A percentile compares a stretch with the other conserved stretches of the same genome.
Conservation (phyloP, 2,329 filamentous ascomycete species). For the Apiospora sp. region DNA sequence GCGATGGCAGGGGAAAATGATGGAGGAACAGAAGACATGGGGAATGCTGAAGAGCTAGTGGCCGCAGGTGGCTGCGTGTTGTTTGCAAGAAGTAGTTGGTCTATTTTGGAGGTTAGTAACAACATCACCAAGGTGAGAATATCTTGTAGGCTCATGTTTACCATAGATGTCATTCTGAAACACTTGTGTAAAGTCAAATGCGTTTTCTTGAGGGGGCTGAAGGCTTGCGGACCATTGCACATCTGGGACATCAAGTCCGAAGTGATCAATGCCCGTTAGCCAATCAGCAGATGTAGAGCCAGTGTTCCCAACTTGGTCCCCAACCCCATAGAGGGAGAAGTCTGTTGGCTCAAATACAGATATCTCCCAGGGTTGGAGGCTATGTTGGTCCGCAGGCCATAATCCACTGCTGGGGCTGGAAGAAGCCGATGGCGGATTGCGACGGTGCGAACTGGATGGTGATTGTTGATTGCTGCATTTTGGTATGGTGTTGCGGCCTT, state of each 20-base stretch:
- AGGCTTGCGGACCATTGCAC: slow-evolving; percentile 22
- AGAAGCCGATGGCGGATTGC: slow-evolving; percentile 34
- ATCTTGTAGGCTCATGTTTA: not conserved
- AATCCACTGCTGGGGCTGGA: slow-evolving; percentile 33
- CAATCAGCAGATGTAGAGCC: slow-evolving; percentile 25
- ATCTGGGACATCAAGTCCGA: slow-evolving; percentile 37
- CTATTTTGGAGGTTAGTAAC: slow-evolving; percentile 26
- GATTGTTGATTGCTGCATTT: slow-evolving; percentile 34
- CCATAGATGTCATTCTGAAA: slow-evolving; percentile 29
- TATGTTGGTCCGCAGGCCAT: slow-evolving; percentile 35
- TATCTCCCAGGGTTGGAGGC: slow-evolving; percentile 30
- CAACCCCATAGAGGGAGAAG: slow-evolving; percentile 28
- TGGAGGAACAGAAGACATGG: slow-evolving; percentile 20
- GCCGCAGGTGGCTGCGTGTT: slow-evolving; percentile 16
- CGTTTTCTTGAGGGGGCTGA: slow-evolving; percentile 22
- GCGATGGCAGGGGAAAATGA: not conserved
- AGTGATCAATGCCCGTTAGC: slow-evolving; percentile 38
- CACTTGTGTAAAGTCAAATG: slow-evolving; percentile 28
- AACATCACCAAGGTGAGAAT: not conserved
- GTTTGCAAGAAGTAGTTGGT: slow-evolving; percentile 31
- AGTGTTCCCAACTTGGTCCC: slow-evolving; percentile 10
- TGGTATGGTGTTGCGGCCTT: slow-evolving; percentile 42
- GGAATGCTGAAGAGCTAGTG: slow-evolving; percentile 22
- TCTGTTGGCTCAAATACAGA: slow-evolving; percentile 31
- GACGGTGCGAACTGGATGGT: slow-evolving; percentile 30